These are phyloP conservation scores for Heimioporus retisporus DNA, from an alignment of 1,284 basidiomycete genomes.

Conservation along the genomic window DNA sequence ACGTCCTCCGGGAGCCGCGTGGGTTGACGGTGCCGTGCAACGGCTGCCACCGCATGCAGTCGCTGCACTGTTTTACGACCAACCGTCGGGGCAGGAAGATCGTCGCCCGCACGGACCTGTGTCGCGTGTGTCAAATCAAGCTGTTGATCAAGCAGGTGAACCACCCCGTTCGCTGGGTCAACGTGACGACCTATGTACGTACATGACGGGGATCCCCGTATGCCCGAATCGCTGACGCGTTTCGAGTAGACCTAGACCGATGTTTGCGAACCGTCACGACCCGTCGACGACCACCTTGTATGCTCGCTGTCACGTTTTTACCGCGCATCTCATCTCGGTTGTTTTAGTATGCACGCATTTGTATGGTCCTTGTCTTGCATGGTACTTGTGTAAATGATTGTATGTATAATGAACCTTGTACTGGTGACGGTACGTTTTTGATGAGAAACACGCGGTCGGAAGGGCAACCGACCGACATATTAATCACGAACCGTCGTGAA, in stretches of 20 bases:
- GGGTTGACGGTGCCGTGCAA: slow-evolving; percentile 35
- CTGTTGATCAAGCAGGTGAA: slow-evolving; percentile 35
- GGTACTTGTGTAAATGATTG: slow-evolving; percentile 10
- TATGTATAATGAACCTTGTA: slow-evolving; percentile 11
- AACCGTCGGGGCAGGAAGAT: slow-evolving; percentile 24
- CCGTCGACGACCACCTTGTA: slow-evolving; percentile 12
- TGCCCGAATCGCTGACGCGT: slow-evolving; percentile 19
- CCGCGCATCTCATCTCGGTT: slow-evolving; percentile 13
- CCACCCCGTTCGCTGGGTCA: slow-evolving; percentile 34
- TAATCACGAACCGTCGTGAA: no score
- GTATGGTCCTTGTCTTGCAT: slow-evolving; percentile 12
- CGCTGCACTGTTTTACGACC: slow-evolving; percentile 37
- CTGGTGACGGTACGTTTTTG: no score
- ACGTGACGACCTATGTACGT: slow-evolving; percentile 24
- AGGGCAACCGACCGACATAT: no score
- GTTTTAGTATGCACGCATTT: slow-evolving; percentile 6
- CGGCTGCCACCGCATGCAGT: slow-evolving; percentile 40
- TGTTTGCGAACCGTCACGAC: no score
- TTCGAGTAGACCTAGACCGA: slow-evolving; percentile 18
- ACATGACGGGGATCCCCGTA: no score
- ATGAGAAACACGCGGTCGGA: no score
- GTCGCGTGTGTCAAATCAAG: slow-evolving; percentile 45
- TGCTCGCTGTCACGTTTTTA: slow-evolving; percentile 2
- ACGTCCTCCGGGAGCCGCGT: slow-evolving; percentile 36
- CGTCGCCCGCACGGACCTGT: slow-evolving; percentile 35